Base-by-base conservation (phyloP, 2,329 filamentous ascomycete genomes). In the Calonectria pseudoreteaudii region DNA sequence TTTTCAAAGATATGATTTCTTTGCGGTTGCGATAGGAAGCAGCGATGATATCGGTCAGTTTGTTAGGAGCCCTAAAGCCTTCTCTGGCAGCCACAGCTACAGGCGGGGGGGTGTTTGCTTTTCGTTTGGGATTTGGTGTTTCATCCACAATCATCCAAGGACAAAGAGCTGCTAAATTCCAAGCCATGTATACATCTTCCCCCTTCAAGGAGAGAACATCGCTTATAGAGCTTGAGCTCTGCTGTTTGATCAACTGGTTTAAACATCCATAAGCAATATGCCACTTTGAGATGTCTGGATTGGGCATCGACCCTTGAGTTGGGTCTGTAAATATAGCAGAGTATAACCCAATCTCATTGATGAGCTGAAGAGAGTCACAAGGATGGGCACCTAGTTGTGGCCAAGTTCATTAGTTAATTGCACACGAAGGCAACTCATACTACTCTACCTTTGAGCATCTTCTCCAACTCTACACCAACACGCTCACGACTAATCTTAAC, bases 401-500 rank as follows among this genome's bases (percentile, higher is more conserved):
- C n/a, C 77, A 47, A 76, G 72, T 67, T 31, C 38, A 30, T 18
- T 11, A 66, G 16, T 23, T 44, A 23, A 11, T 6, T 34, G 8
- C 13, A n/a, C n/a, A 41, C 10, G 14, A n/a, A 66, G 9, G 6
- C 7, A 38, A 11, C 14, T 16, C 38, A 13, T 23, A 23, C 10
- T 41, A 6, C 26, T 34, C 11, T 73, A 90, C 94, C 94, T 84
- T 91, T 93, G 23, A 98, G 87, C 92, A 98, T 98, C 88, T 98
- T 98, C 81, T 96, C 94, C 4, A 98, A 80, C 82, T 99, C 97
- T 5, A 93, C 90, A 0, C 95, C 95, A 2, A 99, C 93, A 71
- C 97, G 90, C 84, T 99, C 97, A 69, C 95, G 92, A 80, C 94
- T 98, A 78, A 99, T 98, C 83, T 99, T 99, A 36, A 93, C 84